Percentiles rank a stretch among this genome's conserved stretches.
These are phyloP conservation scores for Bathelium albidoporum DNA, from an alignment of 495 filamentous ascomycete genomes.

Conservation along the genomic window DNA sequence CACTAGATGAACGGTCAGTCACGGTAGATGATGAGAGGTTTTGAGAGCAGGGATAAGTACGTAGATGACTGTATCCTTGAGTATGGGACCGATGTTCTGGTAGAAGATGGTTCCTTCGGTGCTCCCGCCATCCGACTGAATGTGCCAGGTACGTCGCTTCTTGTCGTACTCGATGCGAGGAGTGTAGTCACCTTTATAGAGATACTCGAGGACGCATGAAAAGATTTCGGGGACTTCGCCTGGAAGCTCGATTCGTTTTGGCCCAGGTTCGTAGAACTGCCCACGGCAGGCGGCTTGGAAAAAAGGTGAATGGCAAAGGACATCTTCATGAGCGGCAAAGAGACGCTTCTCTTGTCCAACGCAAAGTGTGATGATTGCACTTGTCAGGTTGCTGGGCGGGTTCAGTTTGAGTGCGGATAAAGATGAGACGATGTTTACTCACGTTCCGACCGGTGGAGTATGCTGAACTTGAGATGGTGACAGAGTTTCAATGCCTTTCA, in stretches of 20 bases:
- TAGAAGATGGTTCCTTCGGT: constrained; percentile 23
- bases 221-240: constrained; percentile 83
- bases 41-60: constrained; percentile 9
- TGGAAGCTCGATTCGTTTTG: constrained; percentile 67
- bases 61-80: constrained; percentile 85
- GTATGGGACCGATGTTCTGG: constrained; percentile 49
- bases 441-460: constrained; percentile 21
- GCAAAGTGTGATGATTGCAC: constrained; percentile 67
- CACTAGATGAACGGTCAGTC: constrained; percentile 37
- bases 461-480: constrained; percentile 15
- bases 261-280: constrained; percentile 51
- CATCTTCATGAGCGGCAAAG: constrained; percentile 83
- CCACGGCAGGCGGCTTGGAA: constrained; percentile 52
- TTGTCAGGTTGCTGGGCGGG: constrained; percentile 44
- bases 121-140: constrained; percentile 20
- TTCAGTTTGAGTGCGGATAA: neutral
- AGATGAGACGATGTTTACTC: constrained; percentile 6
- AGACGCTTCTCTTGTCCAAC: constrained; percentile 70
- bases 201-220: constrained; percentile 80
- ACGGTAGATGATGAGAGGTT: neutral
- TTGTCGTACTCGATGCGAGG: constrained; percentile 38
- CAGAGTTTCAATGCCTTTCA: neutral
- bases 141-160: constrained; percentile 29
- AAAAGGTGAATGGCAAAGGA: constrained; percentile 67
- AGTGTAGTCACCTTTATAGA: constrained; percentile 92